Evolutionary conservation across 164 flowering plant species (phyloP).

Genomic region (Brasenia schreberi): DNA sequence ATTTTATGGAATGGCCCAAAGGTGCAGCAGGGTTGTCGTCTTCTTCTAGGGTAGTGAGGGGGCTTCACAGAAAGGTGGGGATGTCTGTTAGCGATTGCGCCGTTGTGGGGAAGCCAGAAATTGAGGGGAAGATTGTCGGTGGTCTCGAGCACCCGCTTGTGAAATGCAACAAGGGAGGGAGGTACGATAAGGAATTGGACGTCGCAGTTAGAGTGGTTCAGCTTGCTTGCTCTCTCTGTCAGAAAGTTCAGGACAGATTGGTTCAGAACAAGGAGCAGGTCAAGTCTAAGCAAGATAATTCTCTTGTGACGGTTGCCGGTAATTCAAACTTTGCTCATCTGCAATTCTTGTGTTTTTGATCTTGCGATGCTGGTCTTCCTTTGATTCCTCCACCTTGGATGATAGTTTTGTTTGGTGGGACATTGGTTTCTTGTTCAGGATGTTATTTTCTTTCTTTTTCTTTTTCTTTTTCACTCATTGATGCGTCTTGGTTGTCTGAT

Average conservation of each 20-base stretch:
- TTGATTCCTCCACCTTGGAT: background rate
- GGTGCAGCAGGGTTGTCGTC: background rate
- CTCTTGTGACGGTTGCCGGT: slow-evolving; percentile 76
- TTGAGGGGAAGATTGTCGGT: background rate
- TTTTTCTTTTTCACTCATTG: background rate
- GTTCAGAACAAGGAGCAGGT: slow-evolving; percentile 22
- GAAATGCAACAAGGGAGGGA: background rate
- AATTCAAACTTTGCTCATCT: background rate
- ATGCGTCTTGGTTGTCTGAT: background rate
- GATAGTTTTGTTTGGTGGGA: slow-evolving; percentile 3
- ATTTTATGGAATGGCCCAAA: background rate
- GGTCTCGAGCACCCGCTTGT: background rate
- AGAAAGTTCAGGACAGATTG: slow-evolving; percentile 41
- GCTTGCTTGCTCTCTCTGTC: slow-evolving; percentile 58
- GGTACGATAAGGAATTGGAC: slow-evolving; percentile 28
- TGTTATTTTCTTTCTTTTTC: slow-evolving; percentile 1
- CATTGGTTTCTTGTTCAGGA: background rate
- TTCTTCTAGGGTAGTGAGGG: background rate
- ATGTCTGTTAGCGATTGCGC: background rate
- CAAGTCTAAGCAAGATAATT: slow-evolving; percentile 51
- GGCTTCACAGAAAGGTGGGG: background rate
- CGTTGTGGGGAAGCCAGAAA: background rate
- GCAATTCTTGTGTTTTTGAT: background rate
- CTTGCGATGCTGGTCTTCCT: background rate
- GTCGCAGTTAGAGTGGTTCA: slow-evolving; percentile 62